Evolutionary conservation across 805 yeast species (phyloP).

Genomic region (Candida cerambycidarum): DNA sequence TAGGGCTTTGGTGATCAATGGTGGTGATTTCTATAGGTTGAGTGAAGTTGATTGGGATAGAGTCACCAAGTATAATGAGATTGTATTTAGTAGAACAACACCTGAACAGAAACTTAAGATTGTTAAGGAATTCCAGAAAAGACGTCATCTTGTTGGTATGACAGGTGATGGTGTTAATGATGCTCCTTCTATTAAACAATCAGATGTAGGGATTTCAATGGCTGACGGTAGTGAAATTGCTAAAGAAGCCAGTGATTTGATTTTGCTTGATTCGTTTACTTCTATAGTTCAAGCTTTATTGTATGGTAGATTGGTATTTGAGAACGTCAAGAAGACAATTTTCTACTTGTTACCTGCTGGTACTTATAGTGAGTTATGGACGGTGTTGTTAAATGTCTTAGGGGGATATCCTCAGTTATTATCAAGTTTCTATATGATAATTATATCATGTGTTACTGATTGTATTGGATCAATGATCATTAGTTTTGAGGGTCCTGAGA

Average conservation of each 20-base stretch:
- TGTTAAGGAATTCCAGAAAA: constrained; percentile 44
- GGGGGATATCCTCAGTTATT: constrained; percentile 50
- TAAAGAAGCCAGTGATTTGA: constrained; percentile 37
- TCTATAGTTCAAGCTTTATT: constrained; percentile 35
- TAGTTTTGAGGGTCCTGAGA: constrained; percentile 45
- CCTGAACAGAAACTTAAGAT: constrained; percentile 55
- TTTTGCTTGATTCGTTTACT: constrained; percentile 26
- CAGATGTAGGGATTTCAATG: constrained; percentile 34
- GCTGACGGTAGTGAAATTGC: constrained; percentile 32
- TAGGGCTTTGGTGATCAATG: constrained; percentile 30
- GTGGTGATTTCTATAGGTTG: constrained; percentile 28
- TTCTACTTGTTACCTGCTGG: constrained; percentile 53
- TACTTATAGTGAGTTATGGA: constrained; percentile 50
- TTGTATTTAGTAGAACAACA: constrained; percentile 40
- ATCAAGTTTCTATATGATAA: constrained; percentile 50
- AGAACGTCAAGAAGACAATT: constrained; percentile 47
- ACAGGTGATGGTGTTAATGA: constrained; percentile 38
- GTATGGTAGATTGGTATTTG: constrained; percentile 48
- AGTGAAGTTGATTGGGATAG: constrained; percentile 45
- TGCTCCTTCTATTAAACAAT: constrained; percentile 35
- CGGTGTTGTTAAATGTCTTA: constrained; percentile 46
- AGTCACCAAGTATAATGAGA: constrained; percentile 35
- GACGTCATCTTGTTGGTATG: constrained; percentile 31
- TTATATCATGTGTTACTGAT: constrained; percentile 49
- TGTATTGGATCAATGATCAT: constrained; percentile 44